These are phyloP conservation scores for Xylaria sp. DNA, from an alignment of 2,329 filamentous ascomycete species.

Conservation along the genomic window DNA sequence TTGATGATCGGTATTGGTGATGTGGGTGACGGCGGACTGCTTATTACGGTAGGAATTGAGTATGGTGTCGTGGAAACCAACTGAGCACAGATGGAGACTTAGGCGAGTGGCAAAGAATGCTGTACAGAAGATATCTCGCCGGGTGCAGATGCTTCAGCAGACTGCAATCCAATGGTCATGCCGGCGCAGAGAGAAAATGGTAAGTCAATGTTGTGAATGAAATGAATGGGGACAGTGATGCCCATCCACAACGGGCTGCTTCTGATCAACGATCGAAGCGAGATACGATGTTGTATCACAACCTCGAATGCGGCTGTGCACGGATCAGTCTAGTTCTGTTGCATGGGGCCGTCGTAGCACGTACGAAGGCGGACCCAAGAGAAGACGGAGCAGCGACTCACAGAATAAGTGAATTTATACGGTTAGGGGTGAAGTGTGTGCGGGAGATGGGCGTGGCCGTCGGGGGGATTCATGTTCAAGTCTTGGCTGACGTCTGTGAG, in stretches of 20 bases:
- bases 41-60: not conserved
- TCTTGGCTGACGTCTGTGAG: not conserved
- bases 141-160: slow-evolving; percentile 1
- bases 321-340: slow-evolving; percentile 1
- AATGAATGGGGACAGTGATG: not conserved
- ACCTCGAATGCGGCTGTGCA: slow-evolving; percentile 6
- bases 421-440: slow-evolving; percentile 21
- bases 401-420: not conserved
- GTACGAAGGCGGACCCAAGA: not conserved
- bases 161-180: slow-evolving; percentile 16
- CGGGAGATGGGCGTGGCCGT: slow-evolving; percentile 6
- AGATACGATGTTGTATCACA: not conserved
- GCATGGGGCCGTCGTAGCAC: not conserved
- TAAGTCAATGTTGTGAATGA: not conserved
- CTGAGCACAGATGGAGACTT: not conserved
- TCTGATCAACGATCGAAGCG: not conserved
- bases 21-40: not conserved
- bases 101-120: slow-evolving; percentile 1
- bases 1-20: slow-evolving; percentile 6
- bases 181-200: slow-evolving; percentile 2
- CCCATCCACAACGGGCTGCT: not conserved
- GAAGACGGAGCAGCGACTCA: slow-evolving; percentile 2
- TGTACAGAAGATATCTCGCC: slow-evolving; percentile 7
- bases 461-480: slow-evolving; percentile 30
- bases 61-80: not conserved